A percentile compares a stretch with the other conserved stretches of the same genome.
Evolutionary conservation across 1,284 basidiomycete species (phyloP).

Genomic region (Ganoderma multipileum): DNA sequence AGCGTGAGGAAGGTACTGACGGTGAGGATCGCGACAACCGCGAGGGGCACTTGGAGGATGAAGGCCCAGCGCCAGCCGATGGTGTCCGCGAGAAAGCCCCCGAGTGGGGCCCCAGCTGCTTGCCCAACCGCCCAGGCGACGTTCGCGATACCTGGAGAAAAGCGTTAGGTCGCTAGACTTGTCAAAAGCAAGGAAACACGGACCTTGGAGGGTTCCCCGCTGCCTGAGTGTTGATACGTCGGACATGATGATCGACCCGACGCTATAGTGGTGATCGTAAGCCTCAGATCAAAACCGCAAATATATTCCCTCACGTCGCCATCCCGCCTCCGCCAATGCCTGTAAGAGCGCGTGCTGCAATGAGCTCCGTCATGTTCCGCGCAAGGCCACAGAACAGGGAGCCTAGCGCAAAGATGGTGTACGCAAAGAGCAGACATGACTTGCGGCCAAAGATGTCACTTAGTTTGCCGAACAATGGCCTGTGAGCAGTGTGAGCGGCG

Average conservation of each 20-base stretch:
- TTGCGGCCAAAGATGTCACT: conserved; percentile 74
- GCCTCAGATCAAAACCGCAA: background rate
- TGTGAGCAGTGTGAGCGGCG: conserved; percentile 28
- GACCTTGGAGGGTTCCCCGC: conserved; percentile 70
- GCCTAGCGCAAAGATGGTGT: conserved; percentile 60
- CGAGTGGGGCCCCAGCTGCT: conserved; percentile 62
- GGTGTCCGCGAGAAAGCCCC: conserved; percentile 54
- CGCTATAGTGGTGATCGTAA: conserved; percentile 40
- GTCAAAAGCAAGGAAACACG: background rate
- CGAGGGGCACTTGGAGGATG: conserved; percentile 62
- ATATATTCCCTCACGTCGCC: conserved; percentile 55
- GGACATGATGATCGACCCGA: conserved; percentile 68
- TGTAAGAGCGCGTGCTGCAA: conserved; percentile 60
- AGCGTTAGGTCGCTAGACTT: background rate
- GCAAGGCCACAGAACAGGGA: conserved; percentile 61
- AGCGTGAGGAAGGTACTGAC: conserved; percentile 58
- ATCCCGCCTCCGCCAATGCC: conserved; percentile 73
- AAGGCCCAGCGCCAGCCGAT: conserved; percentile 52
- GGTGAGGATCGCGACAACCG: conserved; percentile 57
- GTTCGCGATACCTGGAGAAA: conserved; percentile 54
- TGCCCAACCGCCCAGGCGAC: conserved; percentile 63
- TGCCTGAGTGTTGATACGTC: conserved; percentile 65
- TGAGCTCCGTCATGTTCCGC: conserved; percentile 60
- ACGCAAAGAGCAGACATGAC: conserved; percentile 61
- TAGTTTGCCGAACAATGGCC: conserved; percentile 68